A percentile compares a stretch with the other conserved stretches of the same genome.
Conservation (phyloP, 2,329 filamentous ascomycete genomes). For the Clarireedia hainanense region DNA sequence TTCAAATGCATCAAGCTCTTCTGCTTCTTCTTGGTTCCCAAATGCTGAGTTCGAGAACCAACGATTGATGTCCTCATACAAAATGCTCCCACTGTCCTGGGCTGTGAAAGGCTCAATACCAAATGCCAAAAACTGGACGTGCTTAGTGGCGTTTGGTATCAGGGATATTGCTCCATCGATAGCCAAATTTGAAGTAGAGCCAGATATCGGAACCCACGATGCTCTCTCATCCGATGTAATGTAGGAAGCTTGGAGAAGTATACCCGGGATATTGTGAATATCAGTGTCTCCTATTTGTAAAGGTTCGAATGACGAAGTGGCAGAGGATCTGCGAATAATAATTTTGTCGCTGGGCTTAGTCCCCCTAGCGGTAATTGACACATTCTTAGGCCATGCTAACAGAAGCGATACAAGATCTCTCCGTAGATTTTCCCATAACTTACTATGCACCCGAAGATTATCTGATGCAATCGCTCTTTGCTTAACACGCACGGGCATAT, state of each 20-base stretch:
- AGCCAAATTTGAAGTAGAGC: constrained; percentile 51
- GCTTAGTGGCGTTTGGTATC: constrained; percentile 60
- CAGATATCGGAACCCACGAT: constrained; percentile 65
- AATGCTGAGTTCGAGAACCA: constrained; percentile 73
- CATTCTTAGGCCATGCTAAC: constrained; percentile 56
- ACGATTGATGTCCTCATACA: constrained; percentile 74
- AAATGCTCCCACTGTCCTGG: constrained; percentile 48
- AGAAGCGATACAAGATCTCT: constrained; percentile 51
- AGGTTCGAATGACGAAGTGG: background rate
- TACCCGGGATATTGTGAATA: constrained; percentile 33
- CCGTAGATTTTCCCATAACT: constrained; percentile 47
- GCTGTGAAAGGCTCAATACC: constrained; percentile 59
- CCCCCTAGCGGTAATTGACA: constrained; percentile 54
- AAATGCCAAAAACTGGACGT: constrained; percentile 73
- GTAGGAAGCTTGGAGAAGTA: constrained; percentile 61
- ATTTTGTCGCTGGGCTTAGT: constrained; percentile 17
- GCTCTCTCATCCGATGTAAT: constrained; percentile 42
- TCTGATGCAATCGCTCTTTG: constrained; percentile 54
- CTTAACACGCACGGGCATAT: constrained; percentile 84
- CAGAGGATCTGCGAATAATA: constrained; percentile 16
- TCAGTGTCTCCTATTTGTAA: constrained; percentile 4
- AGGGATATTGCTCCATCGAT: constrained; percentile 67
- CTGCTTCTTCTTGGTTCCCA: constrained; percentile 47
- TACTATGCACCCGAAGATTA: constrained; percentile 41
- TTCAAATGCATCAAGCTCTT: constrained; percentile 31